Base-by-base conservation (phyloP, 2,329 filamentous ascomycete genomes). In the Elsinoe necatrix region DNA sequence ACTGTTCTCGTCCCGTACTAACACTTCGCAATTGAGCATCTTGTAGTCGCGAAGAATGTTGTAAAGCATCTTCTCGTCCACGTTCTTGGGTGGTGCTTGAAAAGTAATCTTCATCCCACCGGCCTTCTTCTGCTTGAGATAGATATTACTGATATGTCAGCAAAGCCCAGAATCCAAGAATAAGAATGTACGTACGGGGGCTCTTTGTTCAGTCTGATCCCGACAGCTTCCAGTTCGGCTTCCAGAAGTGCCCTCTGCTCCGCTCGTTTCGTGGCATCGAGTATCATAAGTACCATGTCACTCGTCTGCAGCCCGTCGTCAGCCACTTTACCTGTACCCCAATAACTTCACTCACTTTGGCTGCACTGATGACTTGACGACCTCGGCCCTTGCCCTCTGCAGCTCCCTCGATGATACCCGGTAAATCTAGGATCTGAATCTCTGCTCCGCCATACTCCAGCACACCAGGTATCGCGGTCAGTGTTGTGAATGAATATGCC, bases 21-120 rank as follows among this genome's bases (percentile, higher is more conserved):
- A 81, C 0, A 98, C 91, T 71, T 98, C 93, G 73, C 87, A 93
- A 76, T 98, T 98, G 59, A 98, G 82, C 65, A 98, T 90, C 77
- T 96, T 96, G 83, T 98, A 98, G 78, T 98, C 93, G 63, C 89
- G 86, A 52, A 98, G 79, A 68, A 98, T 96, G 75, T 95, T 96
- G 78, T 86, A 95, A 59, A 98, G 79, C 88, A 98, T 95, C 76
- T 95, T 96, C 72, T 98, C 92, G 72, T 98, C 93, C 58, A 98
- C 77, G 59, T 86, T 75, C 72, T 97, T 97, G 3, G 93, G 92
- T 2, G 93, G 87, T 3, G 83, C 75, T 67, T 90, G 85, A 74
- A 98, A 98, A 14, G 88, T 97, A 69, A 98, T 96, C 73, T 98
- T 98, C 89, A 98, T 93, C 59, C 95, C 93, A 57, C 93, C 93